Conservation (phyloP, 1,139 yeast genomes). For the Nakaseomyces nivariensis region DNA sequence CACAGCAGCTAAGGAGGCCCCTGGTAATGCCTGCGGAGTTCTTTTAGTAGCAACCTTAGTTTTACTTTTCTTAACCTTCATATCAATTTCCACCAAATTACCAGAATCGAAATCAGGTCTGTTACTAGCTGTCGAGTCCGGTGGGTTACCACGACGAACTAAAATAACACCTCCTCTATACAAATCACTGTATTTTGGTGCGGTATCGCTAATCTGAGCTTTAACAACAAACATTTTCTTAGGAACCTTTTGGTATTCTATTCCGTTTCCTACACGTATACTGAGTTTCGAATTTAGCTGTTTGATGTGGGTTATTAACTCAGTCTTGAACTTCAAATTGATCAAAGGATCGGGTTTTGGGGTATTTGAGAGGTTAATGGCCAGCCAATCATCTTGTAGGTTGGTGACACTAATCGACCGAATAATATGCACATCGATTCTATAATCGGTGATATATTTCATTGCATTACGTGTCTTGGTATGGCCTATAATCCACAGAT, state of each 20-base stretch:
- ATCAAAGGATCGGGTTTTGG: constrained; percentile 69
- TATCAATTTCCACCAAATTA: neutral
- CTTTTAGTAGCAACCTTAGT: constrained; percentile 10
- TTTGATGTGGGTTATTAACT: constrained; percentile 68
- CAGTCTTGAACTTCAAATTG: constrained; percentile 81
- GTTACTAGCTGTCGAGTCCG: constrained; percentile 56
- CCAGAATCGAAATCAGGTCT: constrained; percentile 42
- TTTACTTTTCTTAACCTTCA: constrained; percentile 25
- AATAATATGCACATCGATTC: constrained; percentile 52
- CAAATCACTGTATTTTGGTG: constrained; percentile 55
- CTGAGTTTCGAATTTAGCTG: constrained; percentile 48
- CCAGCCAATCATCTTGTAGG: constrained; percentile 89
- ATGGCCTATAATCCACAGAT: constrained; percentile 64
- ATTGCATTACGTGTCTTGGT: constrained; percentile 64
- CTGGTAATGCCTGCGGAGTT: constrained; percentile 2
- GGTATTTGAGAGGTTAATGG: constrained; percentile 50
- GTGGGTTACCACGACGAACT: constrained; percentile 73
- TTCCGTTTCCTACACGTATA: constrained; percentile 60
- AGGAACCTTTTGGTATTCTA: constrained; percentile 83
- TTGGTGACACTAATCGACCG: constrained; percentile 59
- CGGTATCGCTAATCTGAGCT: constrained; percentile 47
- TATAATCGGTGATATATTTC: constrained; percentile 53
- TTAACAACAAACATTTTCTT: constrained; percentile 73
- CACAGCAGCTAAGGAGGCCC: constrained; percentile 25
- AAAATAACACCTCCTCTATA: constrained; percentile 87